Evolutionary conservation across 257 asterid genomes (phyloP), one percentile per base, ranked within the genome.

Genomic region (Euphrasia confusa): DNA sequence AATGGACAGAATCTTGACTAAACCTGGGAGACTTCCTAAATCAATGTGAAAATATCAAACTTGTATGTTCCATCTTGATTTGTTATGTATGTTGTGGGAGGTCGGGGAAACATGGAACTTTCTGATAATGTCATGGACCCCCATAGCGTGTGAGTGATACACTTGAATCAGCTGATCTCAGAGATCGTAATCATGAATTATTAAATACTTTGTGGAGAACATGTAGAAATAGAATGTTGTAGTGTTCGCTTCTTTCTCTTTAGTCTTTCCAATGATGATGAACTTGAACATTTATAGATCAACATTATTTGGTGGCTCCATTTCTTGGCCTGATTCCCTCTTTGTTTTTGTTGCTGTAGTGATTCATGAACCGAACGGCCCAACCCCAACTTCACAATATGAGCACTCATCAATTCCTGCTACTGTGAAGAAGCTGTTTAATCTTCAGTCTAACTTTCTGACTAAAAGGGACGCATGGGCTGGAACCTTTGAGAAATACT

Each of bases 401-500:
- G 98, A 91, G 53, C 98, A 91, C 77, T 91, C 98, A 5, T 91
- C 98, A 4, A 82, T 91, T 64, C 94, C 98, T 55, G 96, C 96
- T 40, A 91, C 98, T 2, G 93, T 91, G 74, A 91, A 86, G 88
- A 88, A 80, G 71, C 90, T 91, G 57, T 91, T 92, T 65, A 88
- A 86, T 72, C 82, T 92, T 30, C 72, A 75, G 24, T 92, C 98
- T 0, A 92, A 87, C 68, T 91, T 88, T 76, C 68, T 91, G 79
- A 91, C 96, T 53, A 91, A 86, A 77, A 78, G 98, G 74, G 98
- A 91, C 60, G 96, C 95, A 2, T 88, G 98, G 98, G 98, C 98
- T 73, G 98, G 95, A 65, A 88, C 94, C 53, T 91, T 91, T 26
- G 98, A 88, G 74, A 81, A 78, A 57, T 78, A 75, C 86, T 80